A percentile compares a stretch with the other conserved stretches of the same genome.
phyloP scores from a whole-genome alignment of 345 rosid genomes.

The Acer negundo region DNA sequence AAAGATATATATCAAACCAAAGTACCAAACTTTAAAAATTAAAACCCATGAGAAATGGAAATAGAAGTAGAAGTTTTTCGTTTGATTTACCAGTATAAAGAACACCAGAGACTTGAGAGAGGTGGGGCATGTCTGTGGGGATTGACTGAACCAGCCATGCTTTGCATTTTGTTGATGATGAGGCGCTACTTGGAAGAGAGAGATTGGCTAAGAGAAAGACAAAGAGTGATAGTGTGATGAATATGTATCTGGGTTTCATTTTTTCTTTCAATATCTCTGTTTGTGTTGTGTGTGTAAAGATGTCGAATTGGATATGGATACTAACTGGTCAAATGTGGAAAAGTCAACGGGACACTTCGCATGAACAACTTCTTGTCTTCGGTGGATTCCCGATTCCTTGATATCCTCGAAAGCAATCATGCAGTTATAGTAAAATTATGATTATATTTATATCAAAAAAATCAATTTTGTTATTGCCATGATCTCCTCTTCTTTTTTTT shows the following conservation, averaged over 20 bases:
- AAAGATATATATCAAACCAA: too few relatives aligned
- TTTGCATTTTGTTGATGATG: constrained; percentile 51
- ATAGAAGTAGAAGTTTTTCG: background rate
- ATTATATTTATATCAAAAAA: too few relatives aligned
- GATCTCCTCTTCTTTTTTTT: too few relatives aligned
- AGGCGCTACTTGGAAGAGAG: constrained; percentile 23
- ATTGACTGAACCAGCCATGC: constrained; percentile 96
- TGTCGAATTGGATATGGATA: too few relatives aligned
- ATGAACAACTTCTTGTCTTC: background rate
- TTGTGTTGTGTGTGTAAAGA: background rate
- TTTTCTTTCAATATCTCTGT: background rate
- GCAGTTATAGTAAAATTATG: too few relatives aligned
- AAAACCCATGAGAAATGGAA: background rate
- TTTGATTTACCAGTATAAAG: constrained; percentile 62
- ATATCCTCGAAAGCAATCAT: too few relatives aligned
- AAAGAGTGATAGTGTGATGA: constrained; percentile 4
- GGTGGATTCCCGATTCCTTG: background rate
- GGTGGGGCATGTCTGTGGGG: constrained; percentile 88
- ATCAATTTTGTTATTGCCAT: too few relatives aligned
- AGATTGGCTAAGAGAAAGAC: constrained; percentile 33
- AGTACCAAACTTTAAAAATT: background rate
- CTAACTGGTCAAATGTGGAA: background rate
- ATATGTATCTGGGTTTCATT: constrained; percentile 15
- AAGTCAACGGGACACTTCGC: background rate
- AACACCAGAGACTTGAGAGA: constrained; percentile 67